phyloP scores from a whole-genome alignment of 2,329 filamentous ascomycete species.

The Blastomyces parvus region DNA sequence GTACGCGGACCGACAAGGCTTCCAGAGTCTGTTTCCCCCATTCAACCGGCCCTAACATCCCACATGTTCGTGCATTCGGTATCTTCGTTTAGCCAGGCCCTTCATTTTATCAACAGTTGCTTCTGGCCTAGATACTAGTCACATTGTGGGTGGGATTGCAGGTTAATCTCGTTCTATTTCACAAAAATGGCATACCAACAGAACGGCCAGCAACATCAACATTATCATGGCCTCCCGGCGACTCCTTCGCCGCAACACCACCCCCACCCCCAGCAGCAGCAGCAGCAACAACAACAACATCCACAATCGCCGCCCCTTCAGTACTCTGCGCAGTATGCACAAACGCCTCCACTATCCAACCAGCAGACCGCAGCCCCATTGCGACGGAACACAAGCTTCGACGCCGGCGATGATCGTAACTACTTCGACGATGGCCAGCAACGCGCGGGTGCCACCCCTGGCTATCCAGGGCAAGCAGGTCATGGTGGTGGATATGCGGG shows the following conservation, averaged over 20 bases:
- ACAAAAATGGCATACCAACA: constrained; percentile 48
- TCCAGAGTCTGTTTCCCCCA: neutral
- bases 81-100: neutral
- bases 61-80: neutral
- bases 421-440: constrained; percentile 36
- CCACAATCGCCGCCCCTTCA: constrained; percentile 7
- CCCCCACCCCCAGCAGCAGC: neutral
- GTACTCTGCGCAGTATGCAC: constrained; percentile 33
- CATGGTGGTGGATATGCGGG: constrained; percentile 32
- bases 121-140: neutral
- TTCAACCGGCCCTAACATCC: neutral
- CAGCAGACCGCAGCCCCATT: constrained; percentile 35
- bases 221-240: constrained; percentile 35
- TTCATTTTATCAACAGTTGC: constrained; percentile 1
- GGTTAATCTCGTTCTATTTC: neutral
- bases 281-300: neutral
- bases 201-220: constrained; percentile 36
- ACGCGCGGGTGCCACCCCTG: constrained; percentile 26
- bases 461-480: constrained; percentile 28
- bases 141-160: neutral
- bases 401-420: constrained; percentile 61
- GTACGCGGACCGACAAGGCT: neutral
- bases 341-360: constrained; percentile 32
- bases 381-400: constrained; percentile 59
- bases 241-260: constrained; percentile 17